A percentile compares a stretch with the other conserved stretches of the same genome.
Conservation (phyloP, 1,284 basidiomycete genomes). For the Cryptococcus sp. region DNA sequence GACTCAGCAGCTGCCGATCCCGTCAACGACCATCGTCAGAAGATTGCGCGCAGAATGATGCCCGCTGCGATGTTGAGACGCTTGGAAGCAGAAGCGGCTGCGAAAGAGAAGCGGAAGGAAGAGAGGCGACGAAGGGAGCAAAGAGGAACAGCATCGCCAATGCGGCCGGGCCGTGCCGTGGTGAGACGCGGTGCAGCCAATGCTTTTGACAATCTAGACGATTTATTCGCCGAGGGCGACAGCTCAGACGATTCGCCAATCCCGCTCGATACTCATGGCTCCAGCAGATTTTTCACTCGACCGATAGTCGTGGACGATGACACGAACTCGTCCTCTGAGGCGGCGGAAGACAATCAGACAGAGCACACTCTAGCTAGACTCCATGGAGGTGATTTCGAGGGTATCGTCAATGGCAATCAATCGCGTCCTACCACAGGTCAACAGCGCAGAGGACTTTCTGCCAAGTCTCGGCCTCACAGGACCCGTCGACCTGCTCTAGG, state of each 20-base stretch:
- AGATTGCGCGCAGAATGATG: constrained; percentile 46
- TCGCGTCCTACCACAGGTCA: not conserved
- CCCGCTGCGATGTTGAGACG: constrained; percentile 45
- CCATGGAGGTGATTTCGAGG: constrained; percentile 47
- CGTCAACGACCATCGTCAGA: constrained; percentile 28
- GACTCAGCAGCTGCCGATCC: constrained; percentile 3
- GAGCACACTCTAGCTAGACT: constrained; percentile 36
- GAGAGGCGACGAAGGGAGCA: constrained; percentile 10
- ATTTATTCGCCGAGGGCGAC: constrained; percentile 16
- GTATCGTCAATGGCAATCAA: constrained; percentile 31
- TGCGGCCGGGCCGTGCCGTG: constrained; percentile 42
- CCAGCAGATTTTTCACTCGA: constrained; percentile 3
- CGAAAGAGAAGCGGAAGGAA: constrained; percentile 12
- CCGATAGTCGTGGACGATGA: constrained; percentile 26
- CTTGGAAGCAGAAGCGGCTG: constrained; percentile 29
- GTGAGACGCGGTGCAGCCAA: constrained; percentile 26
- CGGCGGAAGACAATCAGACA: constrained; percentile 39
- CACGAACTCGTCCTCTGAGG: constrained; percentile 21
- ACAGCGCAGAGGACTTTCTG: not conserved
- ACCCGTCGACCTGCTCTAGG: constrained; percentile 29
- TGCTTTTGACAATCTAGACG: constrained; percentile 22
- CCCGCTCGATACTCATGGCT: not conserved
- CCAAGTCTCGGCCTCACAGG: constrained; percentile 6
- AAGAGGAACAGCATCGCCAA: constrained; percentile 20
- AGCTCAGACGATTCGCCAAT: not conserved